These are phyloP conservation scores for Auricularia sp. DNA, from an alignment of 768 basidiomycete species.

Conservation along the genomic window DNA sequence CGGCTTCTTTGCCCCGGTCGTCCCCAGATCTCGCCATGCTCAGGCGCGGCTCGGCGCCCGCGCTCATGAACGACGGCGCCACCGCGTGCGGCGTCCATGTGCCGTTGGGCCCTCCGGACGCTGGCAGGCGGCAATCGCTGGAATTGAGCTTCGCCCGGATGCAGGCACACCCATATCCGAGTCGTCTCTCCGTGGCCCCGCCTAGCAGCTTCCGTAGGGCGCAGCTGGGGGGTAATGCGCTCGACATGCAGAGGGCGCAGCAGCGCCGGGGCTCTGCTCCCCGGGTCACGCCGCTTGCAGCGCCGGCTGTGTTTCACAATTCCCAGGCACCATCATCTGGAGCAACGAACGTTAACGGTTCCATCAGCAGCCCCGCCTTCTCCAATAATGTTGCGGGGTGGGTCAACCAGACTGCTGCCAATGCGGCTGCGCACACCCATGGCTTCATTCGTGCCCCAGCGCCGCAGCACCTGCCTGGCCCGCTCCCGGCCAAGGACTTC, in stretches of 20 bases:
- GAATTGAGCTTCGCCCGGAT: neutral
- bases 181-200: neutral
- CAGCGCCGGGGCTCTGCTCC: neutral
- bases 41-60: constrained; percentile 10
- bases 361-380: neutral
- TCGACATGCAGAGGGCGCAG: neutral
- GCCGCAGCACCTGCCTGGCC: constrained; percentile 7
- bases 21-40: constrained; percentile 7
- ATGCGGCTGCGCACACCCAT: constrained; percentile 5
- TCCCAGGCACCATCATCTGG: constrained; percentile 3
- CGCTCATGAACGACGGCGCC: neutral
- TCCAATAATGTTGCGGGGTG: constrained; percentile 2
- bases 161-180: neutral
- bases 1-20: neutral
- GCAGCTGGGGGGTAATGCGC: neutral
- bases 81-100: neutral
- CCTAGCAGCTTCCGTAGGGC: neutral
- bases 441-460: constrained; percentile 1
- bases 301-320: neutral
- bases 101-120: constrained; percentile 1
- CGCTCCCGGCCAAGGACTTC: constrained; percentile 11
- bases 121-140: neutral
- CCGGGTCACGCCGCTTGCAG: constrained; percentile 3
- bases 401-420: constrained; percentile 4
- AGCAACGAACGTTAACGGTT: neutral